Conservation (phyloP, 345 rosid genomes). For the Zanthoxylum bungeanum region DNA sequence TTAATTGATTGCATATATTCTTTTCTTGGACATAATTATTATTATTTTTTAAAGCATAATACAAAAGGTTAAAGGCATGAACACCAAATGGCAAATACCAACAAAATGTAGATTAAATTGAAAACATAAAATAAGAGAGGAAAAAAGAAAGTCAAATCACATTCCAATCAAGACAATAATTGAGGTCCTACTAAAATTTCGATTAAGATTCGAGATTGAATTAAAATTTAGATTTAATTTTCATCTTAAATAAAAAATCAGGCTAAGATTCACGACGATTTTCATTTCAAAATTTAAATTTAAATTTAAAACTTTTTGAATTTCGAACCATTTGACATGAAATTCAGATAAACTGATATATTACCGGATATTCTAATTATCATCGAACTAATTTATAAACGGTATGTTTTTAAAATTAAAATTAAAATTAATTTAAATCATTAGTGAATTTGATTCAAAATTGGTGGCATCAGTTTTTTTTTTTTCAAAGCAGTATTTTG, state of each 20-base stretch:
- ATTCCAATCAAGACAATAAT: background rate
- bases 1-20: background rate
- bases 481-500: no score
- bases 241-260: no score
- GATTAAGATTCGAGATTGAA: no score
- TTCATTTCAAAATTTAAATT: no score
- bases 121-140: background rate
- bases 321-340: no score
- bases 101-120: background rate
- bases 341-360: no score
- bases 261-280: no score
- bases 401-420: background rate
- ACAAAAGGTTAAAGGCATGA: background rate
- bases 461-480: no score
- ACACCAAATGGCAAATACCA: background rate
- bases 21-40: constrained; percentile 1
- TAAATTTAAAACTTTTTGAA: no score
- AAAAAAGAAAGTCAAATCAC: background rate
- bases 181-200: no score
- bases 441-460: background rate
- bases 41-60: background rate
- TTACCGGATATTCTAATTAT: no score
- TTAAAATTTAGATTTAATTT: no score
- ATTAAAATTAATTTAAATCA: background rate
- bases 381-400: background rate